Base-by-base conservation (phyloP, 495 filamentous ascomycete genomes). In the Hypoxylon cercidicola region DNA sequence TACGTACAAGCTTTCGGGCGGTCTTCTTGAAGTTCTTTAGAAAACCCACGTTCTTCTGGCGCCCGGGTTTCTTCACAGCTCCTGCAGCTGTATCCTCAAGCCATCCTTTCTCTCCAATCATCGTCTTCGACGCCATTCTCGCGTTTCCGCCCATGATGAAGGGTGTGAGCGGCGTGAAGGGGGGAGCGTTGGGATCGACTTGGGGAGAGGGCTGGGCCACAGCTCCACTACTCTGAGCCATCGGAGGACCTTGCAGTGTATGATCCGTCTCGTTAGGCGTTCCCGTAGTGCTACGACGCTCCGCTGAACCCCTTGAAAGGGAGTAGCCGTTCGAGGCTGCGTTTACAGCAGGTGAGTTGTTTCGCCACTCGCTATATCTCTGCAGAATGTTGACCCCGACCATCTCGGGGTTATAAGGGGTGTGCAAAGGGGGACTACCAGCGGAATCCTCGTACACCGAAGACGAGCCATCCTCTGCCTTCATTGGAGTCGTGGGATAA, bases 21-120 rank as follows among this genome's bases (percentile, higher is more conserved):
- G 74, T 80, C 54, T 77, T 75, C 53, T 77, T 74, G 10, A 83
- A 21, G 25, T 35, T 70, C 32, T 74, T 72, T 3, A 83, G 48
- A 55, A 83, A 75, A 1, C 72, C 49, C 7, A 43, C 16, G 32
- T 66, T 72, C 39, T 73, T 73, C 23, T 49, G 61, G 1, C 60
- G 59, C 12, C 67, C 67, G 0, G 55, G 46, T 21, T 65, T 68
- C 40, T 68, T 55, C 20, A 39, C 45, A 3, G 55, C 15, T 1
- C 61, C 55, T 4, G 68, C 67, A 1, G 74, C 74, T 0, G 79
- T 82, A 16, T 72, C 70, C 60, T 81, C 80, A 1, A 83, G 74
- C 79, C 79, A 82, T 16, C 80, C 80, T n/a, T 78, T 72, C 15
- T 80, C 66, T 10, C 80, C 79, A 30, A 82, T 72, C 48, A 83